Base-by-base conservation (phyloP, 495 filamentous ascomycete species). In the Thozetella sp. region DNA sequence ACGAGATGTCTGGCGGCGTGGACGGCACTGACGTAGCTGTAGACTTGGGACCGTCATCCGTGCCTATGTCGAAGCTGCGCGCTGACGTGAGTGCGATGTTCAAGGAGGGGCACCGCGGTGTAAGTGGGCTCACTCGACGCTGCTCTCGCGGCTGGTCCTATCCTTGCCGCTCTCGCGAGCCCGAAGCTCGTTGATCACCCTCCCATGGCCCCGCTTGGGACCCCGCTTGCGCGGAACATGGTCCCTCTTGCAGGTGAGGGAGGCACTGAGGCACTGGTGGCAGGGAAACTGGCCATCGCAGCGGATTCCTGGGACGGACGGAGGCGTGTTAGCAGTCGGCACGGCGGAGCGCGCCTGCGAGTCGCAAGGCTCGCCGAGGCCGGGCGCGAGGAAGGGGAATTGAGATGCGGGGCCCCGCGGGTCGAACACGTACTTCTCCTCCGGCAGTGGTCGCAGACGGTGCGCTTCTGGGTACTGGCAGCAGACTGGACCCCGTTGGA, bases 221-320 rank as follows among this genome's bases (percentile, higher is more conserved):
- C 71, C 72, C 25, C 71, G 58, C 54, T 67, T 72, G 19, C 67
- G 63, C 1, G 71, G 72, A n/a, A 73, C 64, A 60, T 75, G 71
- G 9, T 73, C 67, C 43, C 72, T 65, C 61, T 69, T 75, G 62
- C 72, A 75, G 26, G 46, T 50, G 51, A 75, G 55, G 3, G 55
- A 53, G 11, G 71, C 69, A 60, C 58, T 60, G 30, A 53, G 46
- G 53, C 72, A 75, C 54, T 69, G 72, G 40, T 68, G 60, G 56
- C 71, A 75, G 3, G 71, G 72, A 19, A 60, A 70, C 27, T 66
- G 53, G 51, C 68, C 66, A 59, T 72, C 67, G 51, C 72, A 75
- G 23, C 66, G 60, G 17, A 73, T 69, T 57, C 72, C 69, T 71
- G 54, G 55, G 22, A 12, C 51, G 59, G 11, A 40, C 1, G 24